Base-by-base conservation (phyloP, 805 yeast genomes). In the Sugiyamaella americana region DNA sequence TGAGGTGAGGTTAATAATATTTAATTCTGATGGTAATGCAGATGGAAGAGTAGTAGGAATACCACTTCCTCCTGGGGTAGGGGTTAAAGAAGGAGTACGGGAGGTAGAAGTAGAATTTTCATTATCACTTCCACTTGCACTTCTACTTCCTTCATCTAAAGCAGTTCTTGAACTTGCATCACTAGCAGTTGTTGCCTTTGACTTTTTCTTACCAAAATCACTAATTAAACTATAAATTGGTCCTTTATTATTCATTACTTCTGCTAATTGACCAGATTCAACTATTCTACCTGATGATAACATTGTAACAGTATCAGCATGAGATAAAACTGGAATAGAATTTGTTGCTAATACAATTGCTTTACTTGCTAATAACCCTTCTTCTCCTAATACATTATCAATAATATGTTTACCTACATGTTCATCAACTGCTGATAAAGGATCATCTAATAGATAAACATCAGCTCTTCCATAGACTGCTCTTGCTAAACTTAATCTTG, bases 331-430 rank as follows among this genome's bases (percentile, higher is more conserved):
- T 43, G 85, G 77, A 51, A 91, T 82, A 48, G 85, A 82, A 68
- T 89, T 89, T 6, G 98, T 89, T 13, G 95, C 89, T 61, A 89
- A 72, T 29, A 89, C 70, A 56, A 79, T 82, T 53, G 93, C 78
- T 66, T 87, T 87, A 23, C 84, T 59, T 37, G 78, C 76, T 56
- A 89, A 69, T 54, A 89, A 70, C 51, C 97, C 97, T 26, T 75
- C 67, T 13, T 87, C 79, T 18, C 96, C 94, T 47, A 89, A 71
- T 18, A 89, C 96, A 59, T 77, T 70, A 39, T 78, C 73, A 75
- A 85, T 77, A 43, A 86, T 83, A 56, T 81, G 87, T 47, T 76
- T 76, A n/a, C 93, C 94, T 39, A 85, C 94, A 57, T 85, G 79
- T 26, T 91, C 87, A 64, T 86, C 95, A 5, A 86, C 94, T 3